Percentiles rank a stretch among this genome's conserved stretches.
phyloP scores from a whole-genome alignment of 768 basidiomycete species.

The Trametes gibbosa region DNA sequence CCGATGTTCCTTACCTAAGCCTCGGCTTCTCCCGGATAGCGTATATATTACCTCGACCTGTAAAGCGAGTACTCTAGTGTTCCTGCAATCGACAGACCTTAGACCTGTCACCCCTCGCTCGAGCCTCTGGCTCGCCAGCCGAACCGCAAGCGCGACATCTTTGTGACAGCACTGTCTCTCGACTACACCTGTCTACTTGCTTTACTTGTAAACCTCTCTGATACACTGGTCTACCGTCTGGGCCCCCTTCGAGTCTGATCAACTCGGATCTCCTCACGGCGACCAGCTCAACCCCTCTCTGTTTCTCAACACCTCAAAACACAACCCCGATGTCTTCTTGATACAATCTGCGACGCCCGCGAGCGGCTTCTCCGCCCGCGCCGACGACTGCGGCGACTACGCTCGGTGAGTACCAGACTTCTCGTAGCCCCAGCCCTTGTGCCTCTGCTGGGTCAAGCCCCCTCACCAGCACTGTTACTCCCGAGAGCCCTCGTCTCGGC shows the following conservation, averaged over 20 bases:
- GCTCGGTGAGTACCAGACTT: background rate
- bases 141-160: background rate
- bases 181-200: background rate
- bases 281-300: background rate
- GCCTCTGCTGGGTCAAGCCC: background rate
- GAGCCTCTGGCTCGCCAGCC: background rate
- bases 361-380: background rate
- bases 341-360: constrained; percentile 12
- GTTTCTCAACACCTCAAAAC: background rate
- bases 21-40: no score
- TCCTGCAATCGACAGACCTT: background rate
- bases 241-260: constrained; percentile 20
- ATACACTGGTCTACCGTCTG: constrained; percentile 7
- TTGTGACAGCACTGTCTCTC: background rate
- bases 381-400: background rate
- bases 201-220: background rate
- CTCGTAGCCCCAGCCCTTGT: background rate
- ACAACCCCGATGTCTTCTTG: constrained; percentile 8
- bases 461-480: background rate
- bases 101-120: background rate
- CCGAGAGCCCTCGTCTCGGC: background rate
- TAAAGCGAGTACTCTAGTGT: background rate
- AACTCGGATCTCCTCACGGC: constrained; percentile 13
- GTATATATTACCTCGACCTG: background rate
- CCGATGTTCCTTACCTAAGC: no score